A percentile compares a stretch with the other conserved stretches of the same genome.
phyloP scores from a whole-genome alignment of 1,139 yeast species.

The Geotrichum phurueaensis region DNA sequence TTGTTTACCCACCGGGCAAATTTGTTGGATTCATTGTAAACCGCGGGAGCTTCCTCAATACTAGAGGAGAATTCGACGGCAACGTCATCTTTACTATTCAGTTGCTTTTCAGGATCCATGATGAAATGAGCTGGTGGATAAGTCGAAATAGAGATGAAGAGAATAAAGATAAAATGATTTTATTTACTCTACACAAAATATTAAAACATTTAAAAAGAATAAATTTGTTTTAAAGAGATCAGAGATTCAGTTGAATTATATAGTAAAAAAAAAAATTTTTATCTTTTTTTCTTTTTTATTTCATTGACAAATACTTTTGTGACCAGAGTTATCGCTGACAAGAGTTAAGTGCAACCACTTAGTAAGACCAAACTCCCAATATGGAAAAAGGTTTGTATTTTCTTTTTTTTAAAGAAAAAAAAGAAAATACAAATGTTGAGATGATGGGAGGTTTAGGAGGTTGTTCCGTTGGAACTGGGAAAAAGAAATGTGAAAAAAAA shows the following conservation, averaged over 20 bases:
- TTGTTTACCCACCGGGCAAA: not conserved
- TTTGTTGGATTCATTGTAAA: not conserved
- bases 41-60: not conserved
- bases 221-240: not conserved
- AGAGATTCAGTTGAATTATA: not conserved
- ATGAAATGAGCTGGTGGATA: not conserved
- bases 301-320: not conserved
- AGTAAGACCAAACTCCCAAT: too few species aligned
- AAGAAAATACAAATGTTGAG: not conserved
- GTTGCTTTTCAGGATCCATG: constrained; percentile 11
- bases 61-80: constrained; percentile 3
- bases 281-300: not conserved
- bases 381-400: too few species aligned
- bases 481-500: constrained; percentile 3
- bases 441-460: not conserved
- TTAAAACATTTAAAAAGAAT: not conserved
- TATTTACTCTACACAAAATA: not conserved
- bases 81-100: not conserved
- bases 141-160: not conserved
- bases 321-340: not conserved
- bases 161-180: not conserved
- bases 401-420: too few species aligned
- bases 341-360: too few species aligned
- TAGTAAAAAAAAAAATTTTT: not conserved
- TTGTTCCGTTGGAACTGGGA: not conserved